Evolutionary conservation across 2,329 filamentous ascomycete species (phyloP).

Genomic region (Lachnellula occidentalis): DNA sequence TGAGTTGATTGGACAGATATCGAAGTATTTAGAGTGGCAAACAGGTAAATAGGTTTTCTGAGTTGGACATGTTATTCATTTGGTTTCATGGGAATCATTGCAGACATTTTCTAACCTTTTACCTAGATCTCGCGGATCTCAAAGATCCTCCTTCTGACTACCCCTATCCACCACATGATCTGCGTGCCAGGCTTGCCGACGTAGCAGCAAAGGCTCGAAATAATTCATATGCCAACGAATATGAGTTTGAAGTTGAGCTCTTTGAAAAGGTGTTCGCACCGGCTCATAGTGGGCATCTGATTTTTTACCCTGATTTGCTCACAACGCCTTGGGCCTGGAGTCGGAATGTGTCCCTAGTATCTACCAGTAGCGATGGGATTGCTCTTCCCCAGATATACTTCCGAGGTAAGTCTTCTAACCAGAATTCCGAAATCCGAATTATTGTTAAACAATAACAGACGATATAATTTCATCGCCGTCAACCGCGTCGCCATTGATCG

Average conservation of each 20-base stretch:
- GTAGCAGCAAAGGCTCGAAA: constrained; percentile 37
- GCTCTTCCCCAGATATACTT: constrained; percentile 51
- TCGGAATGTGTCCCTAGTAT: constrained; percentile 45
- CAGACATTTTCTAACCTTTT: not conserved
- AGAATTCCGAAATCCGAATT: not conserved
- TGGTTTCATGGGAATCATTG: not conserved
- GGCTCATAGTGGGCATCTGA: constrained; percentile 59
- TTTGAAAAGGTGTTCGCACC: constrained; percentile 41
- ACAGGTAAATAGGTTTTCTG: not conserved
- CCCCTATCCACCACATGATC: constrained; percentile 40
- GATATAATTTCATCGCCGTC: constrained; percentile 30
- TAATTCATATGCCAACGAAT: constrained; percentile 42
- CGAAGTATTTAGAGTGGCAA: not conserved
- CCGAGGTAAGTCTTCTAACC: constrained; percentile 32
- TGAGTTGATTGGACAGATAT: not conserved
- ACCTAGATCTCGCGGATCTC: constrained; percentile 24
- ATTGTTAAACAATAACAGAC: not conserved
- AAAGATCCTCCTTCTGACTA: constrained; percentile 45
- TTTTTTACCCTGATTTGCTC: constrained; percentile 46
- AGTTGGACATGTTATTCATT: not conserved
- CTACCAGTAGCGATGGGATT: constrained; percentile 52
- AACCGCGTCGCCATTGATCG: constrained; percentile 40
- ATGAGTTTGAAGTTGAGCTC: constrained; percentile 48
- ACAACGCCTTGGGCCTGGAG: constrained; percentile 43
- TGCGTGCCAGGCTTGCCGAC: constrained; percentile 37